Percentiles rank a stretch among this genome's conserved stretches.
Conservation (phyloP, 495 filamentous ascomycete genomes). For the Diplogelasinospora grovesii region DNA sequence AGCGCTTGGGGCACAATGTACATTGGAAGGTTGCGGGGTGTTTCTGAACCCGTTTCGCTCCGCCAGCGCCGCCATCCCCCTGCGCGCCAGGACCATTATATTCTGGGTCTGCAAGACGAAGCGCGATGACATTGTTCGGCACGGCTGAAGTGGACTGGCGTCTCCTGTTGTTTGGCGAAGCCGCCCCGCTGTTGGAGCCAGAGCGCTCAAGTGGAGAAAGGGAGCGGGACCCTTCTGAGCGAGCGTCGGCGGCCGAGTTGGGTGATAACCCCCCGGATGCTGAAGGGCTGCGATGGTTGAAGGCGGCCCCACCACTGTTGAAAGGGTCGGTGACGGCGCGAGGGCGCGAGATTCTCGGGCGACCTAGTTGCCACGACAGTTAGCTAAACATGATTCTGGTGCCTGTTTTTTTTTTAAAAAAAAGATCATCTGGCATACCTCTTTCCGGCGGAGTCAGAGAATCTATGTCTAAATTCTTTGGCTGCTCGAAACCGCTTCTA, state of each 20-base stretch:
- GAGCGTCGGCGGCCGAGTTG: constrained; percentile 38
- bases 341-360: constrained; percentile 47
- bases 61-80: constrained; percentile 41
- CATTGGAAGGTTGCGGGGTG: constrained; percentile 93
- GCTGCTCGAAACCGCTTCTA: constrained; percentile 62
- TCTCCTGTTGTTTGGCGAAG: constrained; percentile 56
- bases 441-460: constrained; percentile 80
- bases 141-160: constrained; percentile 87
- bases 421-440: constrained; percentile 45
- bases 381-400: constrained; percentile 7
- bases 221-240: constrained; percentile 50
- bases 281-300: constrained; percentile 34
- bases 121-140: constrained; percentile 83
- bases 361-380: constrained; percentile 29
- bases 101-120: constrained; percentile 83
- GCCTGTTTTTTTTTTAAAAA: neutral
- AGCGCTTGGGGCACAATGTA: constrained; percentile 75
- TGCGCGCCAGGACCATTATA: constrained; percentile 51
- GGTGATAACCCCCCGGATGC: constrained; percentile 37
- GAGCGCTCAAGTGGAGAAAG: constrained; percentile 60
- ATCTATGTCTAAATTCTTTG: constrained; percentile 63
- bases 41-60: constrained; percentile 76
- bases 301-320: constrained; percentile 32
- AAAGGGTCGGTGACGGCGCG: constrained; percentile 72
- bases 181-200: constrained; percentile 36